Percentiles rank a stretch among this genome's conserved stretches.
phyloP scores from a whole-genome alignment of 768 basidiomycete species.

The Tulasnella sp. region DNA sequence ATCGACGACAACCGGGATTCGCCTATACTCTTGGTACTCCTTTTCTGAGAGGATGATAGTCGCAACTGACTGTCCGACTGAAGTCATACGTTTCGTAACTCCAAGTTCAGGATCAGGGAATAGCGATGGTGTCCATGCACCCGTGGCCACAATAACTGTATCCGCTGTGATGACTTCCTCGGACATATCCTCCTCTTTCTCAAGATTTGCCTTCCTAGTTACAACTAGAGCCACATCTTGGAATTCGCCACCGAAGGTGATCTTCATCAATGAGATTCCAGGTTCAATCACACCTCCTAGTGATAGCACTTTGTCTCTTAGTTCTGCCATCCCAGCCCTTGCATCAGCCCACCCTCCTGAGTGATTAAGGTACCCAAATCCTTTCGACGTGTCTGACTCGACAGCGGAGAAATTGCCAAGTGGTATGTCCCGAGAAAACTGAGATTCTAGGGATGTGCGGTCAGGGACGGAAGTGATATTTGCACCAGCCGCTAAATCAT shows the following conservation, averaged over 20 bases:
- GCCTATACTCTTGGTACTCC: constrained; percentile 49
- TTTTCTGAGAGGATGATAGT: constrained; percentile 60
- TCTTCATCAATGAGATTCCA: constrained; percentile 42
- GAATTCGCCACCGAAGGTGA: no score
- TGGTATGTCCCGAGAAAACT: constrained; percentile 35
- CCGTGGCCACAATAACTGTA: constrained; percentile 55
- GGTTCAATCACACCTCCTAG: constrained; percentile 48
- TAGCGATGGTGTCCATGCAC: constrained; percentile 74
- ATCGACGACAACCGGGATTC: constrained; percentile 59
- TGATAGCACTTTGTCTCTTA: constrained; percentile 42
- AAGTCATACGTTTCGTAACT: constrained; percentile 41
- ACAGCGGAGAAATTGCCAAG: constrained; percentile 29
- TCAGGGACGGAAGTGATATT: constrained; percentile 32
- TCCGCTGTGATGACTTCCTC: constrained; percentile 39
- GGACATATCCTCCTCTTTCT: constrained; percentile 34
- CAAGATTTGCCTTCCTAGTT: constrained; percentile 45
- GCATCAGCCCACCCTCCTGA: constrained; percentile 83
- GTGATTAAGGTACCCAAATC: constrained; percentile 51
- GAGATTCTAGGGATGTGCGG: constrained; percentile 31
- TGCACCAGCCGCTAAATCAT: constrained; percentile 49
- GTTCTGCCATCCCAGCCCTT: constrained; percentile 42
- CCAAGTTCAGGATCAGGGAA: constrained; percentile 44
- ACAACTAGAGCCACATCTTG: constrained; percentile 24
- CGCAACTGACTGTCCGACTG: constrained; percentile 77
- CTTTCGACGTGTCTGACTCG: no score